A percentile compares a stretch with the other conserved stretches of the same genome.
Conservation (phyloP, 495 filamentous ascomycete genomes). For the Penicillium malachiteum region DNA sequence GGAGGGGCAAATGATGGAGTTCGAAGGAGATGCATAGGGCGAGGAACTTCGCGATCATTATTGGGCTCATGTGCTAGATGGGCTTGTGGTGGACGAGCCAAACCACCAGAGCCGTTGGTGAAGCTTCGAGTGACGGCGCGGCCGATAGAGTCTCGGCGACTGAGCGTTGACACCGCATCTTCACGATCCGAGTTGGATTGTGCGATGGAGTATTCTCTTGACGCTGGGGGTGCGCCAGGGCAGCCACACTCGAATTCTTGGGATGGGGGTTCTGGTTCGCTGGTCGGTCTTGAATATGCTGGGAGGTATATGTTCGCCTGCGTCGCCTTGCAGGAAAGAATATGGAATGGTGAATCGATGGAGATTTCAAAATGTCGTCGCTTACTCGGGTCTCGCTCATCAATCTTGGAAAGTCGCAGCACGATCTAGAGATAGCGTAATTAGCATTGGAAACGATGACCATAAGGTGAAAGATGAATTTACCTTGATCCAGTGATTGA, state of each 20-base stretch:
- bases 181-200: constrained; percentile 32
- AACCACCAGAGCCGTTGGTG: constrained; percentile 44
- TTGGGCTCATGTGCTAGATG: constrained; percentile 47
- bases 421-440: constrained; percentile 65
- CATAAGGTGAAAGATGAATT: constrained; percentile 9
- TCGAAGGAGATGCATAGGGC: constrained; percentile 90
- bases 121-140: constrained; percentile 41
- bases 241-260: constrained; percentile 72
- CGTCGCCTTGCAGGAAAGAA: constrained; percentile 90
- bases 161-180: constrained; percentile 18
- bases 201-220: constrained; percentile 40
- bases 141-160: constrained; percentile 17
- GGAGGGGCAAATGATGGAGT: constrained; percentile 87
- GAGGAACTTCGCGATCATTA: constrained; percentile 25
- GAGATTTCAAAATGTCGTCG: constrained; percentile 97
- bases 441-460: not conserved
- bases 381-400: constrained; percentile 75
- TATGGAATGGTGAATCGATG: constrained; percentile 95
- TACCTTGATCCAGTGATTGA: constrained; percentile 99
- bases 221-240: constrained; percentile 57
- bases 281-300: constrained; percentile 69
- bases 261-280: constrained; percentile 41
- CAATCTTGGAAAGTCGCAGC: constrained; percentile 87
- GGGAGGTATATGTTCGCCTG: constrained; percentile 88
- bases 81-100: constrained; percentile 48